Base-by-base conservation (phyloP, 257 asterid species). In the Penstemon eatonii region DNA sequence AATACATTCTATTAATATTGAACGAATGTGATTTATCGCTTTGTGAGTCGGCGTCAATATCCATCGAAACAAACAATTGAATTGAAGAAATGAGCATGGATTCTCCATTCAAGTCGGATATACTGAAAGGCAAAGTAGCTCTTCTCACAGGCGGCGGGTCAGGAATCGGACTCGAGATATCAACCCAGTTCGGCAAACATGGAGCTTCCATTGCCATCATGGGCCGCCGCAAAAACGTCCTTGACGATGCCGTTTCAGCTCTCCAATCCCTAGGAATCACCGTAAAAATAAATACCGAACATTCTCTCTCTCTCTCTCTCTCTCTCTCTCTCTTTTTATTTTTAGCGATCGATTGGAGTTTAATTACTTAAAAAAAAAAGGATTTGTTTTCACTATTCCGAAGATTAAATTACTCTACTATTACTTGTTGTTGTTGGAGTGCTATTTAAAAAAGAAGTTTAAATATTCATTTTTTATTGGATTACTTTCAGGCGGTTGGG, bases 91-190 rank as follows among this genome's bases (percentile, higher is more conserved):
- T 25, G 33, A 25, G 33, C 33, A 90, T 88, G 96, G 93, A 87
- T 63, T 88, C 96, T 41, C 98, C 96, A 4, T 91, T 87, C 90
- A 85, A 82, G 81, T n/a, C 86, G 51, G 89, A 85, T 55, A 60
- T 75, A 57, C 82, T 89, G 36, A 77, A 68, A 66, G 95, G 94
- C 75, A 77, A 87, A 80, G 98, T 91, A 43, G 95, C 96, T 42
- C 85, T 89, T 1, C 76, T 89, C 72, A 91, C 98, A 8, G 98
- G 98, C 13, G 98, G 96, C 37, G 98, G 95, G 60, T 87, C 98
- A 3, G 98, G 98, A 1, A 89, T 91, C 66, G 96, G 98, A 3
- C 82, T 82, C 38, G 98, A 83, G 80, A 87, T 91, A 65, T 80
- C 96, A 15, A 70, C 85, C 56, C 89, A 91, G 44, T 87, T 91